Evolutionary conservation across 2,329 filamentous ascomycete species (phyloP), one percentile per base, ranked within the genome.

Genomic region (Elsinoe batatas): DNA sequence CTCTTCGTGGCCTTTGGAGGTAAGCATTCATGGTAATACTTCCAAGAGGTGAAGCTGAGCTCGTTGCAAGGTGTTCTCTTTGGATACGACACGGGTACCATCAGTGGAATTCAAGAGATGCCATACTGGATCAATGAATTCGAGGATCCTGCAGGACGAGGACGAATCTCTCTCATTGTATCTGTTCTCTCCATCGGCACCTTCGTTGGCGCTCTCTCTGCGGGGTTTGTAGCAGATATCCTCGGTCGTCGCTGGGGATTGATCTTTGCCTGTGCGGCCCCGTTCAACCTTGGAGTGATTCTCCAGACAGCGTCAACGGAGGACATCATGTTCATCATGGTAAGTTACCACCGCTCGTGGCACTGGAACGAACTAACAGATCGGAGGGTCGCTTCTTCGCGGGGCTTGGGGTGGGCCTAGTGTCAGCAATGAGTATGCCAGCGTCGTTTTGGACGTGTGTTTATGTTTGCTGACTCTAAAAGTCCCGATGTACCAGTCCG

Each of bases 401-500:
- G 42, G 60, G 60, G 32, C 44, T 59, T 2, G 60, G 60, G 33
- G 60, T 62, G 12, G 60, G 60, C 46, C 55, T 70, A 13, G 76
- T 89, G 69, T 91, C 57, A 72, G 88, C 74, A 81, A 82, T 56
- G 73, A 74, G 55, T 73, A 76, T 26, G 62, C 8, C 61, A 30
- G 68, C 74, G 53, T 72, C 74, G 18, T 71, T 84, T 7, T 5
- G 22, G 2, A 5, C 17, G 78, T 74, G 54, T 74, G 79, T 59
- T 3, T 22, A 80, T 64, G 80, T 13, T 12, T 10, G 15, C 54
- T 51, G 13, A 46, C 12, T 11, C 5, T 17, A 1, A 32, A 10
- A 51, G 60, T 88, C 68, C 85, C 88, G 65, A 75, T 88, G 58
- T 88, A 91, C 78, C 90, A 91, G 85, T 87, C 83, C 47, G 87